phyloP scores from a whole-genome alignment of 306 rosid species.

The Quercus wislizeni region DNA sequence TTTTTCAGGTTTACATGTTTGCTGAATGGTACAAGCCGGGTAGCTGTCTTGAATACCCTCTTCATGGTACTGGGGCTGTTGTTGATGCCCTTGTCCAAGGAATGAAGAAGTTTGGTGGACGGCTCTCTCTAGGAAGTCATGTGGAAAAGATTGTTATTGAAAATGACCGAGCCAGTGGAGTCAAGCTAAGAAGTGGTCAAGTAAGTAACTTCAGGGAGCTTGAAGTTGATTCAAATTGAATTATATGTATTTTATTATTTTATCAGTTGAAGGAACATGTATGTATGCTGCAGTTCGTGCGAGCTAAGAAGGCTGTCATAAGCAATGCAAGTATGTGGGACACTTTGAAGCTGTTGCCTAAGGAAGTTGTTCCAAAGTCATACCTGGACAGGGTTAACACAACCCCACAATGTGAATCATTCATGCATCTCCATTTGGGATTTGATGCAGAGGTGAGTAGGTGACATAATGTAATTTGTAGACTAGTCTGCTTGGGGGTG shows the following conservation, averaged over 20 bases:
- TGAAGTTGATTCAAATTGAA: not conserved
- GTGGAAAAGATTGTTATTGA: constrained; percentile 72
- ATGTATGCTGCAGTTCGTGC: constrained; percentile 59
- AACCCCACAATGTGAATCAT: constrained; percentile 83
- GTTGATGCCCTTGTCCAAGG: constrained; percentile 88
- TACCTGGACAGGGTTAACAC: constrained; percentile 46
- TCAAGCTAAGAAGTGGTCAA: constrained; percentile 73
- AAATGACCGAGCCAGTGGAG: constrained; percentile 77
- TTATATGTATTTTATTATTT: not conserved
- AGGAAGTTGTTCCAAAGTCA: constrained; percentile 62
- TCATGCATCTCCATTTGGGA: constrained; percentile 99
- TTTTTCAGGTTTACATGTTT: constrained; percentile 81
- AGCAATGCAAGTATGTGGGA: constrained; percentile 97
- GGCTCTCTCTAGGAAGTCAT: constrained; percentile 73
- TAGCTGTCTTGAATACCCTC: constrained; percentile 86
- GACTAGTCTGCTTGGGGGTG: not conserved
- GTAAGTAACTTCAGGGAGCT: constrained; percentile 39
- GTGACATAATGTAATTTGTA: not conserved
- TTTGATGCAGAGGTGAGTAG: constrained; percentile 72
- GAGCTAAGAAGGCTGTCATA: constrained; percentile 81
- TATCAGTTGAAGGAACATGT: constrained; percentile 7
- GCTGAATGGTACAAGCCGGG: constrained; percentile 99
- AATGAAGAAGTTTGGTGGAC: constrained; percentile 75
- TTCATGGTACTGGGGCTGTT: constrained; percentile 70
- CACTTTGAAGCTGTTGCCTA: constrained; percentile 70